Evolutionary conservation across 1,284 basidiomycete genomes (phyloP).

Genomic region (Ganoderma sinense): DNA sequence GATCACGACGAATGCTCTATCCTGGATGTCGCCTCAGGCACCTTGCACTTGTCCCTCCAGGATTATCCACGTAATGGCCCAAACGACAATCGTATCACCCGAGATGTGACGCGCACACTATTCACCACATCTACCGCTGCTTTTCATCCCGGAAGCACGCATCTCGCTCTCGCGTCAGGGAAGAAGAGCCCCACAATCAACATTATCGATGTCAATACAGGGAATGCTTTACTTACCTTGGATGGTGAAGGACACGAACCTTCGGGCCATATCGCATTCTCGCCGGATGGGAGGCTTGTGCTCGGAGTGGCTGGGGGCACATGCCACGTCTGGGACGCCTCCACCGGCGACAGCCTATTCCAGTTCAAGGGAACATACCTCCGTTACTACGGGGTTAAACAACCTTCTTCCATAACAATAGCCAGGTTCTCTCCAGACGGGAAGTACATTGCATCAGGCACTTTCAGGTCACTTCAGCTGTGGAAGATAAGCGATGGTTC

Average conservation of each 20-base stretch:
- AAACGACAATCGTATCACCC: too few species aligned
- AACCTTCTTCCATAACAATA: fast-evolving
- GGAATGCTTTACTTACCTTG: background rate
- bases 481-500: background rate
- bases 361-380: background rate
- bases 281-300: background rate
- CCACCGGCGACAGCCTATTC: background rate
- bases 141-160: background rate
- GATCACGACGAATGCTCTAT: background rate
- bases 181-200: background rate
- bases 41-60: background rate
- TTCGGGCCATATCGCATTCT: background rate
- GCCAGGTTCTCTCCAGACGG: background rate
- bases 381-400: too few species aligned
- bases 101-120: too few species aligned
- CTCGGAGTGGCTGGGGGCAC: background rate
- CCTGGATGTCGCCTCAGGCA: background rate
- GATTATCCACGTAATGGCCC: too few species aligned
- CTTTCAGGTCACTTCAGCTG: too few species aligned
- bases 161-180: background rate
- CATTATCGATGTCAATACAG: background rate
- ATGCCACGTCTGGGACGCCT: background rate
- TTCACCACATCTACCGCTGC: too few species aligned
- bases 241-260: background rate
- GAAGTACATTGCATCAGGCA: background rate